Percentiles rank a stretch among this genome's conserved stretches.
Evolutionary conservation across 1,284 basidiomycete genomes (phyloP).

Genomic region (Cryptococcus depauperatus): DNA sequence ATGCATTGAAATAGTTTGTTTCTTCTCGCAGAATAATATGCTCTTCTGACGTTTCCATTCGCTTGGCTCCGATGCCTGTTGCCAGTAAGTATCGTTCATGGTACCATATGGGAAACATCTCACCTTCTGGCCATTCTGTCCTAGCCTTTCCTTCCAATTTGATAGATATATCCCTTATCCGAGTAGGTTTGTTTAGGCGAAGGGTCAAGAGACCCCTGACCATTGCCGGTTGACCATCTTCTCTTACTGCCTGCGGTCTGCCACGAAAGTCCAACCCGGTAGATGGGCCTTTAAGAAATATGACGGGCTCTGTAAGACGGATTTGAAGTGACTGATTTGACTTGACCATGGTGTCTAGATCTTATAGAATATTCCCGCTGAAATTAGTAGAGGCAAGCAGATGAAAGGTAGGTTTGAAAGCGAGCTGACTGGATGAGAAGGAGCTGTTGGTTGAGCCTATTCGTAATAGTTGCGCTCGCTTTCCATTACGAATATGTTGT

Average conservation of each 20-base stretch:
- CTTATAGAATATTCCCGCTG: no score
- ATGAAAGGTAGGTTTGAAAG: no score
- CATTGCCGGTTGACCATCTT: slow-evolving; percentile 61
- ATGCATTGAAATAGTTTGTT: slow-evolving; percentile 64
- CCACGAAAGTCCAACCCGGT: slow-evolving; percentile 48
- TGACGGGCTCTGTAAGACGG: slow-evolving; percentile 70
- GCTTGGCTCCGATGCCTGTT: slow-evolving; percentile 66
- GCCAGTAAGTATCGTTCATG: background rate
- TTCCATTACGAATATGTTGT: no score
- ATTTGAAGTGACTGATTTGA: slow-evolving; percentile 65
- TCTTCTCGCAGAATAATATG: slow-evolving; percentile 66
- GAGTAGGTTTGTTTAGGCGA: slow-evolving; percentile 69
- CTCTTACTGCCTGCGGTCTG: slow-evolving; percentile 44
- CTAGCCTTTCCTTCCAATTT: slow-evolving; percentile 61
- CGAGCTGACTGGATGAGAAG: no score
- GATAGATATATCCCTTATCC: slow-evolving; percentile 76
- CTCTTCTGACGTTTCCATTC: slow-evolving; percentile 73
- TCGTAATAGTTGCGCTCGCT: no score
- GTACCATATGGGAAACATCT: slow-evolving; percentile 15
- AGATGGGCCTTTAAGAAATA: slow-evolving; percentile 58
- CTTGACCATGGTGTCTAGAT: slow-evolving; percentile 74
- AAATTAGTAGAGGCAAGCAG: no score
- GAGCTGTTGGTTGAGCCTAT: no score
- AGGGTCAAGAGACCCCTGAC: slow-evolving; percentile 82
- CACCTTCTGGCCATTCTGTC: slow-evolving; percentile 80